Percentiles rank a stretch among this genome's conserved stretches.
Evolutionary conservation across 768 basidiomycete genomes (phyloP).

Genomic region (Psilocybe tampanensis): DNA sequence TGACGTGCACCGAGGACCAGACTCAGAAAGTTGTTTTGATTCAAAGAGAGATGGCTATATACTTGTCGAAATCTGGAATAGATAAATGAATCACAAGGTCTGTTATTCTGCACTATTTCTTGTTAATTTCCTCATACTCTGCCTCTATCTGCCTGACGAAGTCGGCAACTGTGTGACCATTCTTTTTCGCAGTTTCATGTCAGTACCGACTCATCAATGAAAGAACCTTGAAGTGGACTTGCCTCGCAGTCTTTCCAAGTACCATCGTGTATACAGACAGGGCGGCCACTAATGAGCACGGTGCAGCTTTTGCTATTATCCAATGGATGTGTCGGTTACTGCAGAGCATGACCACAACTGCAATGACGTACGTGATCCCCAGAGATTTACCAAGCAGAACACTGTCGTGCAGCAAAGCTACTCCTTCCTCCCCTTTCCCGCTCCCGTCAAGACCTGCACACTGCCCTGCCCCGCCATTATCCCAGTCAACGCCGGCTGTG

Average conservation of each 20-base stretch:
- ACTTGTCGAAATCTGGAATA: not conserved
- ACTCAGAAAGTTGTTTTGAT: not conserved
- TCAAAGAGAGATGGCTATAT: not conserved
- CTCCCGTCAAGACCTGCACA: conserved; percentile 69
- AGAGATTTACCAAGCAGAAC: conserved; percentile 42
- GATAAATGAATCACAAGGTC: not conserved
- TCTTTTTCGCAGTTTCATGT: conserved; percentile 40
- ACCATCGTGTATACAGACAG: conserved; percentile 76
- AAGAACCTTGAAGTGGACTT: conserved; percentile 12
- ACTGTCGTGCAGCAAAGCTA: conserved; percentile 65
- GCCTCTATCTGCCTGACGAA: conserved; percentile 79
- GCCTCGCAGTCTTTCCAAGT: conserved; percentile 84
- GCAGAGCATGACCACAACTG: not conserved
- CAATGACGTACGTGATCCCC: conserved; percentile 55
- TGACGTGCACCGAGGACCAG: not conserved
- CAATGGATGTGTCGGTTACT: not conserved
- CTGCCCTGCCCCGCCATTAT: conserved; percentile 49
- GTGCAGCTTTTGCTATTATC: conserved; percentile 80
- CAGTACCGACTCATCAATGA: not conserved
- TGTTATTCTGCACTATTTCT: conserved; percentile 2
- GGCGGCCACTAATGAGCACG: conserved; percentile 67
- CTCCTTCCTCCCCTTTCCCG: conserved; percentile 64
- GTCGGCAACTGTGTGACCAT: conserved; percentile 72
- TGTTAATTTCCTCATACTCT: conserved; percentile 70
- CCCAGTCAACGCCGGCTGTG: conserved; percentile 70